These are phyloP conservation scores for Scutellaria minor DNA, from an alignment of 257 asterid genomes.

Conservation along the genomic window DNA sequence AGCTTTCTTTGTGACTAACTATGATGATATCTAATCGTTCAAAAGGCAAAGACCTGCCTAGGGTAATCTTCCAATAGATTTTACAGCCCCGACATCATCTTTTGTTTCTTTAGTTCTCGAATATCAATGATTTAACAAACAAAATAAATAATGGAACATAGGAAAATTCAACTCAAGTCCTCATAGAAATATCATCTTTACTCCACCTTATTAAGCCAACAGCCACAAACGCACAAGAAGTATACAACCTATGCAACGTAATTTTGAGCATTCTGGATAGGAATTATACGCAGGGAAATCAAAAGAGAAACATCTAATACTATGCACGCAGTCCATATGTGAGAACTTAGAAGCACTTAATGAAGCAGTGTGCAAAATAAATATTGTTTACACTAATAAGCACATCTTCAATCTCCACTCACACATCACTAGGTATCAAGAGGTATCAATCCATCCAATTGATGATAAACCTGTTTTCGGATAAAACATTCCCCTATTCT, in stretches of 20 bases:
- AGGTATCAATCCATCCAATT: slow-evolving; percentile 20
- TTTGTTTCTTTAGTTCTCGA: not conserved
- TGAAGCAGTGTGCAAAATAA: slow-evolving; percentile 8
- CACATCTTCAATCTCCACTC: slow-evolving; percentile 11
- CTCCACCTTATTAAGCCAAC: not conserved
- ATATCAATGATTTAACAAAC: not conserved
- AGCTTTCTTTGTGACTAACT: no score
- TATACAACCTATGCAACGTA: not conserved
- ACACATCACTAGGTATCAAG: not conserved
- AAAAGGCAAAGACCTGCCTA: not conserved
- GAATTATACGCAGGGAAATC: not conserved
- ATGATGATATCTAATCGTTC: no score
- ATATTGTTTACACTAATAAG: not conserved
- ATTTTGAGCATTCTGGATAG: slow-evolving; percentile 9
- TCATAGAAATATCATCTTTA: not conserved
- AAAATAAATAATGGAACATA: not conserved
- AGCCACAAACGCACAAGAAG: not conserved
- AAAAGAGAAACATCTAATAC: not conserved
- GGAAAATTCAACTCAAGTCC: not conserved
- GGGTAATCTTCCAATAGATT: slow-evolving; percentile 9
- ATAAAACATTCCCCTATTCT: not conserved
- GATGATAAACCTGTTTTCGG: not conserved
- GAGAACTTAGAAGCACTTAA: not conserved
- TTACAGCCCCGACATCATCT: slow-evolving; percentile 1
- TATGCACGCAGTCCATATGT: slow-evolving; percentile 6